Base-by-base conservation (phyloP, 2,329 filamentous ascomycete species). In the Penicillium occitanis region DNA sequence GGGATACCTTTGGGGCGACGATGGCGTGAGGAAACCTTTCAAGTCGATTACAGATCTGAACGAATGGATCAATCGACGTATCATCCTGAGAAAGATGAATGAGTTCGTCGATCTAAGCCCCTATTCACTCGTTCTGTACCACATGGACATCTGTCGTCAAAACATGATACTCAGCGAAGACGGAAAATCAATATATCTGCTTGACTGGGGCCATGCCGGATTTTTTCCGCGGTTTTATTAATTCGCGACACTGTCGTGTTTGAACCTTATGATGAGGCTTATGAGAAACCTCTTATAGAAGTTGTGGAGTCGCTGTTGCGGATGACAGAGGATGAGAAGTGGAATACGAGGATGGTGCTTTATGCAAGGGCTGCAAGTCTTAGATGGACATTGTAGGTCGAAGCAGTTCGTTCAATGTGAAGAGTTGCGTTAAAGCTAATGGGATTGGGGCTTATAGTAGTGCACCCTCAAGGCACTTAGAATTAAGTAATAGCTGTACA, bases 81-180 rank as follows among this genome's bases (percentile, higher is more conserved):
- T 72, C 3, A 42, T 60, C 8, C 25, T 68, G 5, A 63, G 67
- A 42, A 67, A 69, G 2, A 61, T 66, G 35, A 67, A 69, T 25
- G 67, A 71, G n/a, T 63, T 68, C n/a, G 65, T 73, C 44, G 64
- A 73, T 60, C 30, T 73, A 19, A 61, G 22, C 28, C 66, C 64
- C 1, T 69, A 69, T 58, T 69, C 71, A n/a, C 71, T 75, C 60
- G 69, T 73, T 48, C 65, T 74, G 19, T 73, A 69, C 53, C 71
- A 75, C 62, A 66, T 72, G 57, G 73, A 75, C 61, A 63, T 74
- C 6, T 68, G 67, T 64, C 71, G 69, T 35, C 68, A 70, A 19
- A 74, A 73, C 50, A 71, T 73, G 35, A 72, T 73, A n/a, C 64
- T 73, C 19, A 66, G 63, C 55, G 68, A 70, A 42, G 70, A 74